phyloP scores from a whole-genome alignment of 108 stramenopile genomes.

The Nitzschia putrida region DNA sequence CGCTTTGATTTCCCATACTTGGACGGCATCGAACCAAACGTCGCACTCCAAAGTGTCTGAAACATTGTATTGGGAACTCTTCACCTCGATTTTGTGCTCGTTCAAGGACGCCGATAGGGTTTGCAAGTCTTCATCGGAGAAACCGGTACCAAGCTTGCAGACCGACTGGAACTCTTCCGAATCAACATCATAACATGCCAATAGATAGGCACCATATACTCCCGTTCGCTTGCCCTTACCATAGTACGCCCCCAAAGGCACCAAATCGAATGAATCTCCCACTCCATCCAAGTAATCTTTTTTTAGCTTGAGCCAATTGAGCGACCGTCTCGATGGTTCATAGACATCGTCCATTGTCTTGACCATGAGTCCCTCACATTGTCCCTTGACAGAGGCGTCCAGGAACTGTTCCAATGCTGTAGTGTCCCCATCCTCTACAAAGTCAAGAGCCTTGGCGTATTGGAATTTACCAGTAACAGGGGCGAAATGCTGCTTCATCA shows the following conservation, averaged over 20 bases:
- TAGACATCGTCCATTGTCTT: constrained; percentile 95
- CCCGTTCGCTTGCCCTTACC: constrained; percentile 96
- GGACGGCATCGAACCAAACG: constrained; percentile 95
- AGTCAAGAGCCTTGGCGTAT: constrained; percentile 70
- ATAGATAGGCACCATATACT: constrained; percentile 96
- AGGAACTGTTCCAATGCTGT: constrained; percentile 90
- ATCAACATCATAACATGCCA: constrained; percentile 97
- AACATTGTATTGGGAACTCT: constrained; percentile 83
- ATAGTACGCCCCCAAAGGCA: constrained; percentile 96
- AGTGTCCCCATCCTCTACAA: constrained; percentile 73
- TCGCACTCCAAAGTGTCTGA: constrained; percentile 86
- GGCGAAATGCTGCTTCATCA: constrained; percentile 82
- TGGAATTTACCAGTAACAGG: constrained; percentile 89
- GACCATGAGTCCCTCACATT: constrained; percentile 99
- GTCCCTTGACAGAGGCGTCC: constrained; percentile 93
- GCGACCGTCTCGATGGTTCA: constrained; percentile 92
- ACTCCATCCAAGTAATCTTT: constrained; percentile 99
- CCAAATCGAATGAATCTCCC: constrained; percentile 98
- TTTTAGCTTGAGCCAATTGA: constrained; percentile 99
- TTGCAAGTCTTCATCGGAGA: constrained; percentile 94
- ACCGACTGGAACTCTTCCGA: constrained; percentile 96
- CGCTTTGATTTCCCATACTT: constrained; percentile 99
- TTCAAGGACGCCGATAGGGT: constrained; percentile 75
- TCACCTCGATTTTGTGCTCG: constrained; percentile 62
- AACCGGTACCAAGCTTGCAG: constrained; percentile 99